phyloP scores from a whole-genome alignment of 2,329 filamentous ascomycete genomes.

The Rhexocercosporidium sp. region DNA sequence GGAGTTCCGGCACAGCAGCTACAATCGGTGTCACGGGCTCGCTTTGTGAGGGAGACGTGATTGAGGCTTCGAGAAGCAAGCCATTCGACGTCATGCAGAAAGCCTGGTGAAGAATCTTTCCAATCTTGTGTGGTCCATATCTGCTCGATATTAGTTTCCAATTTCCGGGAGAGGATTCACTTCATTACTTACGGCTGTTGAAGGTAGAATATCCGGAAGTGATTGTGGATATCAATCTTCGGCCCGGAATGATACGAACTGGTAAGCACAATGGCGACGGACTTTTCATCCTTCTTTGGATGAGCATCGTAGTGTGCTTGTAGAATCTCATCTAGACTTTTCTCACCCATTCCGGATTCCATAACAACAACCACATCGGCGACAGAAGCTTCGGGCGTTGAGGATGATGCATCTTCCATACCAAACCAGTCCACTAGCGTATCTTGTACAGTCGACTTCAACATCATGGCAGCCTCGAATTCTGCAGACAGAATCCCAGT shows the following conservation, averaged over 20 bases:
- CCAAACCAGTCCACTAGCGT: conserved; percentile 37
- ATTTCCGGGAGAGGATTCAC: not conserved
- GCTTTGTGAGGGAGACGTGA: conserved; percentile 7
- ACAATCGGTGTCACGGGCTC: not conserved
- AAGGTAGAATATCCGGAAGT: conserved; percentile 36
- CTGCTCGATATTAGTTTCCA: conserved; percentile 28
- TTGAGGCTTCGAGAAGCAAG: not conserved
- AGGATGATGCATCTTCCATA: conserved; percentile 29
- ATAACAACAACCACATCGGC: conserved; percentile 38
- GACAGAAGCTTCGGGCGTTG: conserved; percentile 5
- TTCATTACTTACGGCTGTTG: conserved; percentile 39
- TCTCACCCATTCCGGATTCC: conserved; percentile 35
- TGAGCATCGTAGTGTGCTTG: conserved; percentile 24
- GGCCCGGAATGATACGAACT: conserved; percentile 30
- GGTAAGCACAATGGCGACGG: conserved; percentile 36
- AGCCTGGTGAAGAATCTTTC: conserved; percentile 35
- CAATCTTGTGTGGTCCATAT: conserved; percentile 39
- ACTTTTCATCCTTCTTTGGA: conserved; percentile 19
- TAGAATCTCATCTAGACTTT: conserved; percentile 31
- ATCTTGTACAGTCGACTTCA: conserved; percentile 33
- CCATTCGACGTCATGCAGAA: conserved; percentile 22
- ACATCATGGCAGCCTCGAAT: conserved; percentile 34
- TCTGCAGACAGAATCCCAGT: conserved; percentile 40
- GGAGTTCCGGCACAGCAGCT: not conserved
- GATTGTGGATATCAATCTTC: conserved; percentile 31